Conservation (phyloP, 345 rosid genomes). For the Cardiospermum halicacabum region DNA sequence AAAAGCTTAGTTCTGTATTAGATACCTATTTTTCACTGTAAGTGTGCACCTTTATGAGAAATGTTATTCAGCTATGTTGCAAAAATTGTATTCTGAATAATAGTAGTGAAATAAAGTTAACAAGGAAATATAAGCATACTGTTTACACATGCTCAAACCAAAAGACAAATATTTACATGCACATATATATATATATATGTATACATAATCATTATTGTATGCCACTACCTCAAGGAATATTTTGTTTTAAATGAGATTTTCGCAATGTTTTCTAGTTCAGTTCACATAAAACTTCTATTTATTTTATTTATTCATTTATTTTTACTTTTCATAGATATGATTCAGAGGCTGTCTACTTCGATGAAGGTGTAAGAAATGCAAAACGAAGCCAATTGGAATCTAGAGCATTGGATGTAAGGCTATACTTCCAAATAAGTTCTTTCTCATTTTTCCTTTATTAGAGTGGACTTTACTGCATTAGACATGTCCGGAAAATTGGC, state of each 20-base stretch:
- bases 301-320: slow-evolving; percentile 10
- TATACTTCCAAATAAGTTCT: neutral
- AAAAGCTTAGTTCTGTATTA: slow-evolving; percentile 54
- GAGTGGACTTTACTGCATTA: neutral
- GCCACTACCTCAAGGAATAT: neutral
- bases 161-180: too few species aligned
- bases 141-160: neutral
- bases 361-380: slow-evolving; percentile 64
- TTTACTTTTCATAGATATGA: slow-evolving; percentile 52
- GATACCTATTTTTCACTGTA: slow-evolving; percentile 62
- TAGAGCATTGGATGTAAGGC: slow-evolving; percentile 64
- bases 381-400: slow-evolving; percentile 48
- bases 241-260: neutral
- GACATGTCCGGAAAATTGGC: neutral
- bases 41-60: slow-evolving; percentile 18
- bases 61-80: neutral
- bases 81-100: too few species aligned
- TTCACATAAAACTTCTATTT: slow-evolving; percentile 12
- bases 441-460: neutral
- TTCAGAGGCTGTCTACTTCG: slow-evolving; percentile 60
- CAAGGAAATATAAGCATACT: neutral
- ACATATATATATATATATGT: too few species aligned
- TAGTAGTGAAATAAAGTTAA: neutral
- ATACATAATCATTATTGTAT: too few species aligned
- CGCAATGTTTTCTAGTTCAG: neutral